Evolutionary conservation across 1,284 basidiomycete genomes (phyloP).

Genomic region (Peniophora sp.): DNA sequence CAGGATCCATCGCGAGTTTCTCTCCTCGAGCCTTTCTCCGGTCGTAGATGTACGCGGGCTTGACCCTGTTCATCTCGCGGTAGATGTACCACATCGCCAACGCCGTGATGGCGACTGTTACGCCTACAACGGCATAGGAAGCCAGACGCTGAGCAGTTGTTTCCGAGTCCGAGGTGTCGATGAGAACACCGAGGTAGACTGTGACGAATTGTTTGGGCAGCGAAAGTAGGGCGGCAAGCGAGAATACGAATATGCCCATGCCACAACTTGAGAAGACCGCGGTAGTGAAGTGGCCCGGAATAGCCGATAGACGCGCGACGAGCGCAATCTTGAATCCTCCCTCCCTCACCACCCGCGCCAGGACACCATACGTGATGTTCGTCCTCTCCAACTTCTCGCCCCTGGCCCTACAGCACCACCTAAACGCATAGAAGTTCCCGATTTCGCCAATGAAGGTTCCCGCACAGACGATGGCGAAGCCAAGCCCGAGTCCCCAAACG

Average conservation of each 20-base stretch:
- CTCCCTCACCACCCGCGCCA: constrained; percentile 57
- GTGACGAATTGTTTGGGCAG: constrained; percentile 56
- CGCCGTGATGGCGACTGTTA: constrained; percentile 68
- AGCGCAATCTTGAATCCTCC: constrained; percentile 60
- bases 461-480: constrained; percentile 39
- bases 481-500: constrained; percentile 42
- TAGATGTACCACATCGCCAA: constrained; percentile 82
- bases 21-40: constrained; percentile 31
- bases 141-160: constrained; percentile 8
- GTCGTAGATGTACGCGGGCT: constrained; percentile 67
- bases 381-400: constrained; percentile 52
- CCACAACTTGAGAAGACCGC: constrained; percentile 63
- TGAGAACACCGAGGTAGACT: constrained; percentile 45
- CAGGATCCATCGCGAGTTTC: background rate
- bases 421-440: constrained; percentile 46
- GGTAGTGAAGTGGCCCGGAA: constrained; percentile 58
- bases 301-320: constrained; percentile 49
- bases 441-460: constrained; percentile 43
- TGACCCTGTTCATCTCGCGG: constrained; percentile 65
- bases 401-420: constrained; percentile 33
- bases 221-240: constrained; percentile 49
- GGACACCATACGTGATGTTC: constrained; percentile 51
- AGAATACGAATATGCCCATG: constrained; percentile 52
- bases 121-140: constrained; percentile 36
- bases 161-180: constrained; percentile 17